Evolutionary conservation across 192 early-diverging fungal genomes (phyloP), one percentile per base, ranked within the genome.

Genomic region (Rhizoclosmatium globosum): DNA sequence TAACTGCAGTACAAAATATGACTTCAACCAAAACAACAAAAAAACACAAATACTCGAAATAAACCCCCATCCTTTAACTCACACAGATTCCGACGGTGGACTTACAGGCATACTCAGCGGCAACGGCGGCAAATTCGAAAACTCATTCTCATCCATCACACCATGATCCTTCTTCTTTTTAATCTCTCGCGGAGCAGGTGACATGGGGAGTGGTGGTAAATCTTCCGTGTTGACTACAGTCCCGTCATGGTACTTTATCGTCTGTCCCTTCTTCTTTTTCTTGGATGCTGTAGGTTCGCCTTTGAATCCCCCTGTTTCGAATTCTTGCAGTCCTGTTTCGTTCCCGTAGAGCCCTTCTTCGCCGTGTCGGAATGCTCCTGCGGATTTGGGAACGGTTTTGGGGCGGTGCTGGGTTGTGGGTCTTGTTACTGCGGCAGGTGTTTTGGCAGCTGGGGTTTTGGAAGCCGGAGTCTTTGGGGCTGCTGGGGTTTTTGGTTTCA

Each of bases 81-180:
- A 53, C 9, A 53, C 50, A 53, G 74, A 76, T 4, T 66, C 64
- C 15, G 23, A 47, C 45, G 45, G 23, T 13, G 74, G 74, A 38
- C 62, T 76, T 64, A 67, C 50, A 50, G 69, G 69, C 23, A 56
- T 38, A 38, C 62, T 76, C 74, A 76, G 31, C 41, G 74, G 74
- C 44, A 76, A 39, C 15, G 74, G 74, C 15, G 74, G 74, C 47
- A 76, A 53, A 42, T 76, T 53, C 3, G 64, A 39, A 38, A 17
- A 23, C 31, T 31, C 60, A 66, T 64, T 62, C 31, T 31, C 31
- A 31, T 31, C 31, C 31, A 31, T 31, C 31, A 31, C 0, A 31
- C 31, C 31, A 31, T 31, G 31, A 31, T 31, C 31, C 9, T 46
- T 74, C 72, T 74, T 38, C 50, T 9, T 4, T 21, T 62, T n/a